Conservation (phyloP, 768 basidiomycete species). For the Phylloporus sp. region DNA sequence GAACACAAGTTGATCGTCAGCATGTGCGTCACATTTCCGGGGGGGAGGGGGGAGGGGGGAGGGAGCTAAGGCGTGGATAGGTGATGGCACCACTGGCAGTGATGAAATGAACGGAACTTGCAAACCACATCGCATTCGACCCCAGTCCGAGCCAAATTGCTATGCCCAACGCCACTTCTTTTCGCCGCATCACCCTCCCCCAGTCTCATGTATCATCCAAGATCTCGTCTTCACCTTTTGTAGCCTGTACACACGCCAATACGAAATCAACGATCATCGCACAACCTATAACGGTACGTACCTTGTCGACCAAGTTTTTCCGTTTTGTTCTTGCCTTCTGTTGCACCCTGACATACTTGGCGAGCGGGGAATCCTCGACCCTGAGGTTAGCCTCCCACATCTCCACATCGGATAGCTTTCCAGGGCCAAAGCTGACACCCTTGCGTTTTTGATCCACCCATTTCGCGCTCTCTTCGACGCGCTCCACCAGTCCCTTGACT, state of each 20-base stretch:
- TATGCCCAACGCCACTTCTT: not conserved
- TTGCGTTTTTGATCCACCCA: slow-evolving; percentile 76
- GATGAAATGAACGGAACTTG: slow-evolving; percentile 1
- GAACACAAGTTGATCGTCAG: not conserved
- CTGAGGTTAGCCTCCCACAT: slow-evolving; percentile 65
- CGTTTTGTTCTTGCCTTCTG: slow-evolving; percentile 77
- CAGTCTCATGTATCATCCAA: slow-evolving; percentile 39
- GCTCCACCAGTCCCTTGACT: slow-evolving; percentile 79
- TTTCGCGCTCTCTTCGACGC: slow-evolving; percentile 76
- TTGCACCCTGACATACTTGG: slow-evolving; percentile 77
- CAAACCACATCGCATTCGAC: not conserved
- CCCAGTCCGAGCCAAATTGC: not conserved
- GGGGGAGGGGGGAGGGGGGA: no score
- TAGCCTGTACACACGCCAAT: slow-evolving; percentile 45
- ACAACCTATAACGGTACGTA: slow-evolving; percentile 22
- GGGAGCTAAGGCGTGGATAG: not conserved
- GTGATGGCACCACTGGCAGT: not conserved
- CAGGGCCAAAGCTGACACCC: slow-evolving; percentile 72
- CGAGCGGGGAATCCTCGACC: slow-evolving; percentile 70
- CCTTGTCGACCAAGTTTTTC: slow-evolving; percentile 71
- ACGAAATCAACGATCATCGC: slow-evolving; percentile 14
- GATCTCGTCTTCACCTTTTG: slow-evolving; percentile 67
- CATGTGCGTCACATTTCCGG: slow-evolving; percentile 3
- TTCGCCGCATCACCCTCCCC: not conserved
- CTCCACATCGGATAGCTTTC: slow-evolving; percentile 62